phyloP scores from a whole-genome alignment of 176 grass and related monocot species.

The Aegilops speltoides region DNA sequence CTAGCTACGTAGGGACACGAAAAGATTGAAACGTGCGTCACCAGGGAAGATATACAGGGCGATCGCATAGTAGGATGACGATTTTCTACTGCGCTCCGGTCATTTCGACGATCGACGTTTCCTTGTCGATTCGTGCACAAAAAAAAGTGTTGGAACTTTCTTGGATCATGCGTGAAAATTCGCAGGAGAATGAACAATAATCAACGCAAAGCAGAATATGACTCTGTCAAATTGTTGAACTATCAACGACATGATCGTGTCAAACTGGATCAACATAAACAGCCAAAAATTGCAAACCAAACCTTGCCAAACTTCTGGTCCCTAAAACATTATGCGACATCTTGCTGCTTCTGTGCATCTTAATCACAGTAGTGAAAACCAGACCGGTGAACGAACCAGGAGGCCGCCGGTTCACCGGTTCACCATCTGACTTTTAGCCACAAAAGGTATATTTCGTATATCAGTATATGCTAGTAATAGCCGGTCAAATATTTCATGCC shows the following conservation, averaged over 20 bases:
- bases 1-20: not conserved
- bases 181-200: not conserved
- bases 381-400: no score
- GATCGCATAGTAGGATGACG: not conserved
- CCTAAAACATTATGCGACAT: not conserved
- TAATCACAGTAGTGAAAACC: no score
- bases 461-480: no score
- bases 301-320: not conserved
- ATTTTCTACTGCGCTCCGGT: not conserved
- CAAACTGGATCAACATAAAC: not conserved
- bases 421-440: no score
- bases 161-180: not conserved
- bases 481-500: no score
- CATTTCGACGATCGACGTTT: not conserved
- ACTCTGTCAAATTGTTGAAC: not conserved
- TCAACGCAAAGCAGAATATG: not conserved
- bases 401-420: no score
- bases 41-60: not conserved
- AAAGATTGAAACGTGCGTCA: conserved; percentile 10
- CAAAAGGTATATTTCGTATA: no score
- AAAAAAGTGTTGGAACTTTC: not conserved
- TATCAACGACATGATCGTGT: not conserved
- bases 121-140: not conserved
- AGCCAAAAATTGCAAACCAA: not conserved
- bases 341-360: not conserved